These are phyloP conservation scores for Solanum clarkiae DNA, from an alignment of 257 asterid genomes.

Conservation along the genomic window DNA sequence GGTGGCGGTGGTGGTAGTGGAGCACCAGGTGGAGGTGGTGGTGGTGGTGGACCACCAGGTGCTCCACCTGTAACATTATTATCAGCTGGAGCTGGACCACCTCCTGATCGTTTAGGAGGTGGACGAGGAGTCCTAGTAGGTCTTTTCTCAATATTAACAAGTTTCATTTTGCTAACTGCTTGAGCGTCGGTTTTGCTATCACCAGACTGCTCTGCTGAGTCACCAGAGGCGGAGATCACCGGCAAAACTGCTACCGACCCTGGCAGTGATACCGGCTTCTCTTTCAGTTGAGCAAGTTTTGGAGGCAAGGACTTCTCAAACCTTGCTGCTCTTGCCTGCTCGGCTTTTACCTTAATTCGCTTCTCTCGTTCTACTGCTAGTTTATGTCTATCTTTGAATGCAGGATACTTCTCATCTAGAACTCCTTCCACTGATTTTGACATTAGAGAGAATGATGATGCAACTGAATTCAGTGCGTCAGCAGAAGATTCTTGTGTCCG, in stretches of 20 bases:
- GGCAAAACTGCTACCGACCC: neutral
- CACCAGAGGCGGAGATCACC: constrained; percentile 29
- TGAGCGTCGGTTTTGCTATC: constrained; percentile 42
- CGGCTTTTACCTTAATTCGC: constrained; percentile 73
- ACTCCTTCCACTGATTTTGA: constrained; percentile 89
- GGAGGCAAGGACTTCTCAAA: constrained; percentile 75
- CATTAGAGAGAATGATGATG: constrained; percentile 78
- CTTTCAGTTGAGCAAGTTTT: constrained; percentile 66
- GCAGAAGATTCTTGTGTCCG: constrained; percentile 13
- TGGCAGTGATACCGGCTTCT: constrained; percentile 23
- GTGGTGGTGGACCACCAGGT: constrained; percentile 60
- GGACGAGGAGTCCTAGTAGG: constrained; percentile 78
- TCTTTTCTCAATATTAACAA: constrained; percentile 62
- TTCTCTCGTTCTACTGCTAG: constrained; percentile 86
- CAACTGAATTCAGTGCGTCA: constrained; percentile 41
- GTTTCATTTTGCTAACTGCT: constrained; percentile 61
- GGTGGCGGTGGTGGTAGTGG: constrained; percentile 79
- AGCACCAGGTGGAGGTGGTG: constrained; percentile 78
- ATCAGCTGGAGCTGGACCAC: constrained; percentile 20
- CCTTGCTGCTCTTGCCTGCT: constrained; percentile 71
- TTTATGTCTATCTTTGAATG: constrained; percentile 81
- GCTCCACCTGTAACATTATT: constrained; percentile 14
- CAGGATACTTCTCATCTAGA: constrained; percentile 80
- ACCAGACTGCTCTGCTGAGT: constrained; percentile 33
- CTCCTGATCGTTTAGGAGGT: constrained; percentile 64